Conservation (phyloP, 306 rosid genomes). For the Acacia crassicarpa region DNA sequence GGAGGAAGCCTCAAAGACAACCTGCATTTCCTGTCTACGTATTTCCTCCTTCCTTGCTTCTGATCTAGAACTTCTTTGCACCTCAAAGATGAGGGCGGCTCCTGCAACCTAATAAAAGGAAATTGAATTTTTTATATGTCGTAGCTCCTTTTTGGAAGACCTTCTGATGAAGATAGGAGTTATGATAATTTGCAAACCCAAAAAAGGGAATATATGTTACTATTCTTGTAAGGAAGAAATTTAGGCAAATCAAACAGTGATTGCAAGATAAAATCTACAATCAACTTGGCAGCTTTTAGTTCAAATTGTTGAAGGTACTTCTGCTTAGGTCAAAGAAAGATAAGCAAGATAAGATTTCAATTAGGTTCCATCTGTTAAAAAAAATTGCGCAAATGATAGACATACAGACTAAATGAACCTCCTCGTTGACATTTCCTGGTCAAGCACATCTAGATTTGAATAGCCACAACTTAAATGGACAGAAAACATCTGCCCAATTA, state of each 20-base stretch:
- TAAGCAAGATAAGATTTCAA: neutral
- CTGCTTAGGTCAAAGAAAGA: neutral
- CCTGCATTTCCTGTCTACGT: conserved; percentile 47
- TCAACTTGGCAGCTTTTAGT: conserved; percentile 11
- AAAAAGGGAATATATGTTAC: neutral
- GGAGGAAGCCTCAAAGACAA: conserved; percentile 22
- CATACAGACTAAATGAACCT: neutral
- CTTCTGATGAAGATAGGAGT: neutral
- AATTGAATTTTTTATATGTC: neutral
- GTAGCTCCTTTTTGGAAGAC: conserved; percentile 2
- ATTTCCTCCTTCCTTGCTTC: conserved; percentile 52
- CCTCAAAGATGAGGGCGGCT: conserved; percentile 48
- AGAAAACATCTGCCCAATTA: neutral
- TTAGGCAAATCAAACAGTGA: conserved; percentile 11
- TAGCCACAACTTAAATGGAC: conserved; percentile 1
- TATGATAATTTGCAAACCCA: neutral
- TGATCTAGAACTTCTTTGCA: conserved; percentile 52
- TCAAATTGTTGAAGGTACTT: neutral
- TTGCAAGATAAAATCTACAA: conserved; percentile 1
- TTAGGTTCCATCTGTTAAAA: neutral
- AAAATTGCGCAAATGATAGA: neutral
- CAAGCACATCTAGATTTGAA: neutral
- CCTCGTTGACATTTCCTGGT: neutral
- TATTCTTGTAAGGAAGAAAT: neutral
- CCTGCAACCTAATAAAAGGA: conserved; percentile 46